These are phyloP conservation scores for Leucogyrophana mollusca DNA, from an alignment of 768 basidiomycete genomes.

Conservation along the genomic window DNA sequence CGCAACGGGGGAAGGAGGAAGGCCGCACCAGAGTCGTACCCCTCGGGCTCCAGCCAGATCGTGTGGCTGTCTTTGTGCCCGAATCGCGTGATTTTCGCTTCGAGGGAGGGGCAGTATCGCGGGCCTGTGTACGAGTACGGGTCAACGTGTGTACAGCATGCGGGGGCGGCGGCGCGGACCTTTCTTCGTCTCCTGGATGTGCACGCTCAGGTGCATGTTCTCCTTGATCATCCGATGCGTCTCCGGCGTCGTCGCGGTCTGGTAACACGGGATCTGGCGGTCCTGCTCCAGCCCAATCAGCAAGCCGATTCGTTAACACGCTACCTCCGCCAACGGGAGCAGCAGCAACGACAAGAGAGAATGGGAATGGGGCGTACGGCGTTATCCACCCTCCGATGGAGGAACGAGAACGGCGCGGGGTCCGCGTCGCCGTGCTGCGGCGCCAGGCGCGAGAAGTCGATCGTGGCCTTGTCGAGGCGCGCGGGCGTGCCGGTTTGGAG, in stretches of 20 bases:
- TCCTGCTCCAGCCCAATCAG: constrained; percentile 39
- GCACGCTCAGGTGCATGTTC: constrained; percentile 75
- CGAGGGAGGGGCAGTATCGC: constrained; percentile 88
- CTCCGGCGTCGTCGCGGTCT: constrained; percentile 66
- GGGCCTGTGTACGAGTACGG: constrained; percentile 58
- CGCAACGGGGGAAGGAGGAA: not conserved
- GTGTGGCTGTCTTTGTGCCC: constrained; percentile 66
- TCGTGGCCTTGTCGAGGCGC: constrained; percentile 65
- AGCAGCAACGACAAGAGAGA: not conserved
- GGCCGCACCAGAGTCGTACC: constrained; percentile 74
- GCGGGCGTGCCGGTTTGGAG: constrained; percentile 89
- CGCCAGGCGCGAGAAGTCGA: constrained; percentile 62
- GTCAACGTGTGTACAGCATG: not conserved
- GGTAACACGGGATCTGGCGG: constrained; percentile 71
- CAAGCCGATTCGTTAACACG: not conserved
- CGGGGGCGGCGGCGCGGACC: constrained; percentile 37
- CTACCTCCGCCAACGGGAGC: no score
- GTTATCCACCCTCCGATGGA: constrained; percentile 68
- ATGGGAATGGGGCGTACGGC: constrained; percentile 42
- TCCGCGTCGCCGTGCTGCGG: constrained; percentile 64
- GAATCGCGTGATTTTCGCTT: constrained; percentile 84
- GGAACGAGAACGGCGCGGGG: constrained; percentile 75
- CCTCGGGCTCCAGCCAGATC: constrained; percentile 91
- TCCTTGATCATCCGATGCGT: constrained; percentile 78
- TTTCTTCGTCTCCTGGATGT: constrained; percentile 88